Percentiles rank a stretch among this genome's conserved stretches.
phyloP scores from a whole-genome alignment of 768 basidiomycete species.

The Serendipita sp. region DNA sequence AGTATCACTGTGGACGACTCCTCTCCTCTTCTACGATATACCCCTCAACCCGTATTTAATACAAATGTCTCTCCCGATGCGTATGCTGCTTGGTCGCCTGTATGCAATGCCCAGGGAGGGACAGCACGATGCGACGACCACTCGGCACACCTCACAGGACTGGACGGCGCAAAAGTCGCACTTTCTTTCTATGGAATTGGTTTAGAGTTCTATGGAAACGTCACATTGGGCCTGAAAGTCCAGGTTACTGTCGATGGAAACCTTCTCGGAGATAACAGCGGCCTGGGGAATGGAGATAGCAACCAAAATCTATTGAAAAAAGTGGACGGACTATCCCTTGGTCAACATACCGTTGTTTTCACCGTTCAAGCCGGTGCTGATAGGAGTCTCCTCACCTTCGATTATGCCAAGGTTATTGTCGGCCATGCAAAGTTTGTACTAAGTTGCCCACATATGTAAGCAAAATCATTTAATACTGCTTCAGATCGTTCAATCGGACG shows the following conservation, averaged over 20 bases:
- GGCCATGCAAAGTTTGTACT: background rate
- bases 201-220: background rate
- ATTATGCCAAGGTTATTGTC: background rate
- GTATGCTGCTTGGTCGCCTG: background rate
- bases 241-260: background rate
- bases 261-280: background rate
- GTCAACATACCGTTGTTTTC: background rate
- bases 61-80: background rate
- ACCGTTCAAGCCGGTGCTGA: background rate
- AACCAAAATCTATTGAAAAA: background rate
- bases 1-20: background rate
- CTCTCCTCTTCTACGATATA: background rate
- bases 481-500: background rate
- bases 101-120: background rate
- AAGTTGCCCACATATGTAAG: no score
- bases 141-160: background rate
- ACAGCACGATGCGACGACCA: background rate
- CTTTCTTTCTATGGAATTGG: background rate
- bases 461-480: no score
- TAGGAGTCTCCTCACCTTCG: background rate
- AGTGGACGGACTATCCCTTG: background rate
- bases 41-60: background rate
- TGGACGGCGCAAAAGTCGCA: background rate
- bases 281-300: background rate
- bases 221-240: background rate